These are phyloP conservation scores for Flaveria linearis DNA, from an alignment of 129 eudicot genomes.

Conservation along the genomic window DNA sequence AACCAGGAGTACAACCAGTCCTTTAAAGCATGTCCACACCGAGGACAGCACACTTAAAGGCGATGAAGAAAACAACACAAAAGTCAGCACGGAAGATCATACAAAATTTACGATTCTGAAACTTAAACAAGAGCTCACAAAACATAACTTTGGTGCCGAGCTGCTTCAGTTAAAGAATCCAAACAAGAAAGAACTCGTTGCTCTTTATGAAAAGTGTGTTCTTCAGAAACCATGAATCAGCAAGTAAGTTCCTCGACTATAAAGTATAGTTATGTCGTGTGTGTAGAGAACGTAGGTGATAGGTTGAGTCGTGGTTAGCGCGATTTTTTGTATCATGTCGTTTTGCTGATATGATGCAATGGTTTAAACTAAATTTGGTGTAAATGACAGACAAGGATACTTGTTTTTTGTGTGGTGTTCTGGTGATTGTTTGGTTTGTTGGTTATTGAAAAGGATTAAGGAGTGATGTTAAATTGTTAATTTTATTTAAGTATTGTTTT, in stretches of 20 bases:
- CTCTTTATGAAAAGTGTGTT: conserved; percentile 76
- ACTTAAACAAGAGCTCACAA: conserved; percentile 79
- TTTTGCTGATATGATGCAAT: neutral
- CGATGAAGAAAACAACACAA: conserved; percentile 46
- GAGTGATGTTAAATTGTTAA: conserved; percentile 6
- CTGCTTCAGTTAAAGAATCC: conserved; percentile 69
- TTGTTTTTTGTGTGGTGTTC: neutral
- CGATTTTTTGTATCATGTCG: neutral
- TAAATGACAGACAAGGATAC: neutral
- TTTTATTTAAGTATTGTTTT: neutral
- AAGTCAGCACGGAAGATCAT: conserved; percentile 58
- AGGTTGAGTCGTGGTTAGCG: neutral
- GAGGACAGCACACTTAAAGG: conserved; percentile 63
- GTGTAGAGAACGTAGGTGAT: conserved; percentile 16
- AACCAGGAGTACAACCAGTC: conserved; percentile 64
- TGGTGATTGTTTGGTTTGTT: conserved; percentile 13
- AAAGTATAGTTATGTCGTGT: neutral
- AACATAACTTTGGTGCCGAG: conserved; percentile 73
- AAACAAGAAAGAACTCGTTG: conserved; percentile 67
- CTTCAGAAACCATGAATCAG: conserved; percentile 48
- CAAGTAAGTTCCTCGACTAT: conserved; percentile 15
- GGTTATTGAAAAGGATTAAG: conserved; percentile 3
- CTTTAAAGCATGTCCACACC: conserved; percentile 40
- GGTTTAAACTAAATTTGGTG: conserved; percentile 5
- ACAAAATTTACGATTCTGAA: conserved; percentile 64